Conservation (phyloP, 768 basidiomycete species). For the Serendipita vermifera region DNA sequence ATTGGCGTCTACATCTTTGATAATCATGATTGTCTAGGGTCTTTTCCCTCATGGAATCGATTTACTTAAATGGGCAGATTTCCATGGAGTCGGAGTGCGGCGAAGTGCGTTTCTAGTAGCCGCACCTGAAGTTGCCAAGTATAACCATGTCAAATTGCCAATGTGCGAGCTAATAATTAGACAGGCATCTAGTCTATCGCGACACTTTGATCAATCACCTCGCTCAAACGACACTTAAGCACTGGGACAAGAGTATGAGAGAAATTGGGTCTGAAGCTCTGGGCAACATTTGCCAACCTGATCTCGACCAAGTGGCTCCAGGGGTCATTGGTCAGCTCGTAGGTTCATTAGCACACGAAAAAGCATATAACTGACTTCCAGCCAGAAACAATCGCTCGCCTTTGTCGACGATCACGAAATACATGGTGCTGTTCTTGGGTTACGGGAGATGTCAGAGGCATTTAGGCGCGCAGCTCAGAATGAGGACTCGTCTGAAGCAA, state of each 20-base stretch:
- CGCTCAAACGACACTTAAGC: conserved; percentile 57
- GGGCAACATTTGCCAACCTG: conserved; percentile 47
- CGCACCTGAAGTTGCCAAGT: conserved; percentile 81
- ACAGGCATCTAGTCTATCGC: conserved; percentile 70
- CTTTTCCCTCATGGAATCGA: conserved; percentile 91
- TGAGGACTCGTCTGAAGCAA: conserved; percentile 25
- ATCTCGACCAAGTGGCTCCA: conserved; percentile 42
- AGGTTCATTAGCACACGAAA: conserved; percentile 20
- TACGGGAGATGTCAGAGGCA: conserved; percentile 60
- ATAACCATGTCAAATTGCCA: conserved; percentile 26
- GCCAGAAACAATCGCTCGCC: conserved; percentile 42
- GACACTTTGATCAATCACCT: conserved; percentile 56
- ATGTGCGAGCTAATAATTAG: conserved; percentile 10
- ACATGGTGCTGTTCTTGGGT: conserved; percentile 67
- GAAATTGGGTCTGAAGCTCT: conserved; percentile 65
- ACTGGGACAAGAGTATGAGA: conserved; percentile 82
- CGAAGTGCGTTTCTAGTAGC: conserved; percentile 75
- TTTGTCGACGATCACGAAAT: conserved; percentile 57
- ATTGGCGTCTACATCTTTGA: conserved; percentile 9
- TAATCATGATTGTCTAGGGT: conserved; percentile 38
- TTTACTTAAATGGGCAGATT: conserved; percentile 82
- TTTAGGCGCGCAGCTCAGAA: conserved; percentile 28
- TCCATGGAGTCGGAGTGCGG: conserved; percentile 81
- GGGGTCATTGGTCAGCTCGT: conserved; percentile 41
- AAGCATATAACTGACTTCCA: conserved; percentile 11